Evolutionary conservation across 768 basidiomycete species (phyloP), one percentile per base, ranked within the genome.

Genomic region (Russula olivacea): DNA sequence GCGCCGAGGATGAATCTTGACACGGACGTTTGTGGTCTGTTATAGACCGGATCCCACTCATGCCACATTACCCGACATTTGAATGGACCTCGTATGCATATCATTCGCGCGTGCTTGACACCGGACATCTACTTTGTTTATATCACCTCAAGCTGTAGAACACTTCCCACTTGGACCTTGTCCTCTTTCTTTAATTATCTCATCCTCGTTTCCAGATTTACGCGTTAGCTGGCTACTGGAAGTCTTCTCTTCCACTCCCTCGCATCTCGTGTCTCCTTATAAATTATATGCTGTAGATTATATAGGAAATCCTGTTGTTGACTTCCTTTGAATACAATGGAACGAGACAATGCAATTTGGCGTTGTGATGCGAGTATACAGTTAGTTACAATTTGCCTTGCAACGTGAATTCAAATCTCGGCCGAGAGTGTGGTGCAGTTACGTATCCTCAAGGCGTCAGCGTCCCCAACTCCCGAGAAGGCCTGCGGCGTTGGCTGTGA

Each of bases 41-140:
- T 25, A 7, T 41, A 43, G 14, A 11, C 34, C 15, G 28, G 28
- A 23, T 30, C 34, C 6, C n/a, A 45, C 11, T 28, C 38, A n/a
- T 47, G 4, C 25, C 21, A 54, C n/a, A 9, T 52, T 30, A 30
- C 12, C 28, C 36, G 34, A 48, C 45, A 38, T 6, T 11, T 23
- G 30, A 47, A 61, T 21, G 21, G 48, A 45, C 32, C 43, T 48
- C 21, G 19, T 47, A 41, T 25, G 19, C 12, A 38, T 49, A 17
- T 55, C 32, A 34, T 28, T 55, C 15, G 21, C 8, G 32, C 25
- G n/a, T n/a, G 9, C 54, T 49, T 28, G 23, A 49, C 30, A 59
- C 43, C 6, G 58, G 63, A 64, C 63, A 55, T 55, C 40, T 53
- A 11, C 25, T 45, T 48, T 15, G n/a, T 48, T 58, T 48, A 17